Evolutionary conservation across 352 stramenopile genomes (phyloP), one percentile per base, ranked within the genome.

Genomic region (Elongisporangium undulatum): DNA sequence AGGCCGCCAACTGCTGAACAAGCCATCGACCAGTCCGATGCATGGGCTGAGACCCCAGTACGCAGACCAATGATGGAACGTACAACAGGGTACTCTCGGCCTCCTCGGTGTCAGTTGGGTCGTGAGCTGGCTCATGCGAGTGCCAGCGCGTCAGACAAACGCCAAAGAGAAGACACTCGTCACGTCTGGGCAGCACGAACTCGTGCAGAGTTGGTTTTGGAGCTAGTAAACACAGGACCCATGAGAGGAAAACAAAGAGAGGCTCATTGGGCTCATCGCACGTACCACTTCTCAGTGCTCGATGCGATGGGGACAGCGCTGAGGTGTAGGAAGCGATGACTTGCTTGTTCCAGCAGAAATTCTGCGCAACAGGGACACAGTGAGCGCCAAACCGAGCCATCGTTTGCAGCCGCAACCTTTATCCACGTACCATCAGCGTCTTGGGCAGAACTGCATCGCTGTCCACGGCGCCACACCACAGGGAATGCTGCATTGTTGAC

Each of bases 271-370:
- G 26, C 8, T 34, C 26, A 34, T 34, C 4, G 4, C 26, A n/a
- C 23, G 22, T 55, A 72, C 64, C 51, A 48, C 58, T 20, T n/a
- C 54, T 48, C 10, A 58, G 62, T 19, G 53, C 12, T 34, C 65
- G 58, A 38, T 71, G 65, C 0, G 66, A 73, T 2, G 68, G 68
- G 4, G 68, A 73, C 51, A 69, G n/a, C 9, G 65, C 34, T 17
- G 51, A 20, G 3, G 68, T 20, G n/a, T 57, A 19, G 0, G 53
- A 55, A 0, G 22, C 13, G 29, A 67, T 57, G 1, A 16, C 55
- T 10, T 72, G 57, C 26, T 63, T 75, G 63, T 80, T 81, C 64
- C 66, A 72, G 56, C 77, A 79, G 34, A 72, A 83, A 17, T 79
- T 64, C 78, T 88, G 52, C 3, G 16, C 1, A 1, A 48, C 17